A percentile compares a stretch with the other conserved stretches of the same genome.
Evolutionary conservation across 495 filamentous ascomycete species (phyloP).

Genomic region (Podospora fimiseda): DNA sequence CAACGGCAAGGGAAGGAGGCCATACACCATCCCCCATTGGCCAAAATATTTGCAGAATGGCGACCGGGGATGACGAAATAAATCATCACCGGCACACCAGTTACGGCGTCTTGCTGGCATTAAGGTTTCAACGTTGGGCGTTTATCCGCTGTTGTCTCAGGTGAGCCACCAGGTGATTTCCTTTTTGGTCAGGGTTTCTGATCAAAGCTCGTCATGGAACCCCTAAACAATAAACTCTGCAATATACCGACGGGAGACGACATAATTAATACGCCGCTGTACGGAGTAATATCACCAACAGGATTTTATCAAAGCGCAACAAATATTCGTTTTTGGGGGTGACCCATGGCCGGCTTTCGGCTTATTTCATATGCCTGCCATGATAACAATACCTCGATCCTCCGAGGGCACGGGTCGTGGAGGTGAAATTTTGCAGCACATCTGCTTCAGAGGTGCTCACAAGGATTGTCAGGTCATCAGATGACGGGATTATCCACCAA

Average conservation of each 20-base stretch:
- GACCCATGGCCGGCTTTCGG: background rate
- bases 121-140: background rate
- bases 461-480: too few relatives aligned
- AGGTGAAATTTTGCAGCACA: background rate
- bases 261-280: too few relatives aligned
- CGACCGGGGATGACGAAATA: background rate
- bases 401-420: background rate
- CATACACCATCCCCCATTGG: too few relatives aligned
- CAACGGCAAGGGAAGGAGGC: too few relatives aligned
- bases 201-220: background rate
- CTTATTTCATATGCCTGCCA: background rate
- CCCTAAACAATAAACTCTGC: background rate
- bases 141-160: background rate
- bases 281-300: background rate
- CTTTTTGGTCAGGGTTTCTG: background rate
- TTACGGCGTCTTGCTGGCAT: background rate
- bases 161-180: background rate
- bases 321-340: background rate
- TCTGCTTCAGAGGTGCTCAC: background rate
- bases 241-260: too few relatives aligned
- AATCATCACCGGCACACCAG: background rate
- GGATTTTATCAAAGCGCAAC: background rate
- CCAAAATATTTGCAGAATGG: too few relatives aligned
- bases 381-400: background rate
- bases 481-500: too few relatives aligned